Conservation (phyloP, 1,139 yeast genomes). For the Suzukiozyma palmioleophila region DNA sequence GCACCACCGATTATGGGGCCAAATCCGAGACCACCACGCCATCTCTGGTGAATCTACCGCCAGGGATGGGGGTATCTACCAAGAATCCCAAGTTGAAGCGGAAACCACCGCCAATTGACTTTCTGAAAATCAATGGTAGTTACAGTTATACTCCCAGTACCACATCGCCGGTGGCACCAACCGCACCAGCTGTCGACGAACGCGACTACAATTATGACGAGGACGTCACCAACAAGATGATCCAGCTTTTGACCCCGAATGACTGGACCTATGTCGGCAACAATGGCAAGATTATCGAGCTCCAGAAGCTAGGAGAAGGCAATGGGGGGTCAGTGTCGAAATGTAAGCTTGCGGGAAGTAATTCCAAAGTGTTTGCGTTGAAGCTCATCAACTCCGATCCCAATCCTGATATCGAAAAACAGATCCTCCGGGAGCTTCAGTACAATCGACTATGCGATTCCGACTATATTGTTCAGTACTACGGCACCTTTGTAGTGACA, state of each 20-base stretch:
- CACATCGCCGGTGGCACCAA: constrained; percentile 3
- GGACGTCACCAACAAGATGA: constrained; percentile 4
- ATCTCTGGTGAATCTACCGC: neutral
- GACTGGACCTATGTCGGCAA: constrained; percentile 73
- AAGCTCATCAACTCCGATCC: constrained; percentile 69
- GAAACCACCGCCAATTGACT: constrained; percentile 45
- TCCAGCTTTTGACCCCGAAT: constrained; percentile 50
- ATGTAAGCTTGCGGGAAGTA: constrained; percentile 37
- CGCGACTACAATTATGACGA: constrained; percentile 2
- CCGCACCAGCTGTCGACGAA: neutral
- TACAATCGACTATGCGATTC: constrained; percentile 80
- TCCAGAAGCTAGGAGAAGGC: constrained; percentile 85
- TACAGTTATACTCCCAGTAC: constrained; percentile 12
- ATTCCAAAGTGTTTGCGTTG: constrained; percentile 71
- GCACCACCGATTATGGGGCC: neutral
- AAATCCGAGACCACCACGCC: no score
- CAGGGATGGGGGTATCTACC: neutral
- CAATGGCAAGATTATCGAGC: constrained; percentile 25
- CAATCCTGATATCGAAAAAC: constrained; percentile 78
- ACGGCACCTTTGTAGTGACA: constrained; percentile 83
- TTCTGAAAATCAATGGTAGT: constrained; percentile 31
- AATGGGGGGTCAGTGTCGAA: constrained; percentile 88
- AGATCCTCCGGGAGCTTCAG: constrained; percentile 83
- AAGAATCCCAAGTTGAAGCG: constrained; percentile 23
- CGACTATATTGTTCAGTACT: constrained; percentile 83